phyloP scores from a whole-genome alignment of 2,329 filamentous ascomycete genomes.

The Epichloe scottii region DNA sequence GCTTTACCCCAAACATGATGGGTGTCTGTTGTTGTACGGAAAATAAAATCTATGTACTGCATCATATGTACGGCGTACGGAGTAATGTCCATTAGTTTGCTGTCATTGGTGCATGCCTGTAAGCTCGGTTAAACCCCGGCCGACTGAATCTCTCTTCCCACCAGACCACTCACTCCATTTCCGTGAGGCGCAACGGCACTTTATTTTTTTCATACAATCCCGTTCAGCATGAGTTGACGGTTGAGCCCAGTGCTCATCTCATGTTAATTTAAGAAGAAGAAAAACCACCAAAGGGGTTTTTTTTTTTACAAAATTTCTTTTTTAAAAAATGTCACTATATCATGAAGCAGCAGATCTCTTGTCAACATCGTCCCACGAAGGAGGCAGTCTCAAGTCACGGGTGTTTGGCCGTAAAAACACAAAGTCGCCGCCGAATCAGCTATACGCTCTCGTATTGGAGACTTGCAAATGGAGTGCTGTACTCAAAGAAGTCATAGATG shows the following conservation, averaged over 20 bases:
- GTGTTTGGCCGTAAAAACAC: conserved; percentile 64
- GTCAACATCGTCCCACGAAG: conserved; percentile 34
- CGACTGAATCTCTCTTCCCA: conserved; percentile 1
- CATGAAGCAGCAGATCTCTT: conserved; percentile 77
- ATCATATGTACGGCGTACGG: too few species aligned
- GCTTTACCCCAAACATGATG: too few species aligned
- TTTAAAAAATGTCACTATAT: conserved; percentile 84
- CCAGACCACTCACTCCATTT: background rate
- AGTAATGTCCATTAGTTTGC: background rate
- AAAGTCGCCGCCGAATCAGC: conserved; percentile 66
- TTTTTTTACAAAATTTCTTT: too few species aligned
- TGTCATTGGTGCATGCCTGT: background rate
- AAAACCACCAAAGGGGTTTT: background rate
- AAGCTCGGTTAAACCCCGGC: conserved; percentile 9
- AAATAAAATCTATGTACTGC: too few species aligned
- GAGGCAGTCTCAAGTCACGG: conserved; percentile 78
- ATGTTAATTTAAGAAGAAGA: background rate
- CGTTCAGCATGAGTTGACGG: background rate
- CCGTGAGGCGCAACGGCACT: too few species aligned
- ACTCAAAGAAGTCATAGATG: conserved; percentile 81
- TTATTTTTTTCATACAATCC: background rate
- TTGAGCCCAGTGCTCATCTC: background rate
- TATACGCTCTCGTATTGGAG: conserved; percentile 81
- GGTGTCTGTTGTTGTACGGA: too few species aligned
- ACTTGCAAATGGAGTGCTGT: conserved; percentile 82